A percentile compares a stretch with the other conserved stretches of the same genome.
phyloP scores from a whole-genome alignment of 1,139 yeast species.

The Lodderomyces beijingensis region DNA sequence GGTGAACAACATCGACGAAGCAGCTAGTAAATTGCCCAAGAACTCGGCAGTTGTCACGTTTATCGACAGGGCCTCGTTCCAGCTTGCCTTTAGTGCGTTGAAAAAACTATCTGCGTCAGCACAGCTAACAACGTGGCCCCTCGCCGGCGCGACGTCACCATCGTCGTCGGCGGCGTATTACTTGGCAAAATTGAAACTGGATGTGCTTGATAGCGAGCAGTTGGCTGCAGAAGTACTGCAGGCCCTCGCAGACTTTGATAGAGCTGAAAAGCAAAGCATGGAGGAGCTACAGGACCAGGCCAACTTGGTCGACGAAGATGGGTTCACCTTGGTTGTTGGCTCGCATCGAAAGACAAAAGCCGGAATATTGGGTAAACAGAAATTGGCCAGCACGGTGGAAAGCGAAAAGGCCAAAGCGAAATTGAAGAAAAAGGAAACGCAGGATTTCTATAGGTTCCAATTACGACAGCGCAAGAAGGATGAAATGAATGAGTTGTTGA shows the following conservation, averaged over 20 bases:
- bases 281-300: conserved; percentile 54
- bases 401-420: conserved; percentile 45
- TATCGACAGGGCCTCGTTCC: conserved; percentile 70
- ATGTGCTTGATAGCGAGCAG: conserved; percentile 41
- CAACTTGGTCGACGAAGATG: conserved; percentile 81
- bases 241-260: conserved; percentile 64
- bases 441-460: conserved; percentile 94
- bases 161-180: conserved; percentile 16
- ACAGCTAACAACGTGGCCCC: too few relatives aligned
- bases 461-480: conserved; percentile 88
- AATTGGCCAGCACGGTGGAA: conserved; percentile 40
- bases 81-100: conserved; percentile 60
- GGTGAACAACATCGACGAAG: conserved; percentile 14
- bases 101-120: conserved; percentile 38
- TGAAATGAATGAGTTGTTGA: conserved; percentile 83
- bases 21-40: conserved; percentile 52
- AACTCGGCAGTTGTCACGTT: conserved; percentile 72
- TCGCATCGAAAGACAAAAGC: conserved; percentile 76
- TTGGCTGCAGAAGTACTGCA: conserved; percentile 52
- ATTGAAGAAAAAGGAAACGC: conserved; percentile 74
- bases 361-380: conserved; percentile 57
- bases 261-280: conserved; percentile 62
- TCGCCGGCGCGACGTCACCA: neutral
- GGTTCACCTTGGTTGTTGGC: conserved; percentile 87
- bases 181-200: conserved; percentile 22